phyloP scores from a whole-genome alignment of 1,284 basidiomycete genomes.

The Pseudozyma thailandica region DNA sequence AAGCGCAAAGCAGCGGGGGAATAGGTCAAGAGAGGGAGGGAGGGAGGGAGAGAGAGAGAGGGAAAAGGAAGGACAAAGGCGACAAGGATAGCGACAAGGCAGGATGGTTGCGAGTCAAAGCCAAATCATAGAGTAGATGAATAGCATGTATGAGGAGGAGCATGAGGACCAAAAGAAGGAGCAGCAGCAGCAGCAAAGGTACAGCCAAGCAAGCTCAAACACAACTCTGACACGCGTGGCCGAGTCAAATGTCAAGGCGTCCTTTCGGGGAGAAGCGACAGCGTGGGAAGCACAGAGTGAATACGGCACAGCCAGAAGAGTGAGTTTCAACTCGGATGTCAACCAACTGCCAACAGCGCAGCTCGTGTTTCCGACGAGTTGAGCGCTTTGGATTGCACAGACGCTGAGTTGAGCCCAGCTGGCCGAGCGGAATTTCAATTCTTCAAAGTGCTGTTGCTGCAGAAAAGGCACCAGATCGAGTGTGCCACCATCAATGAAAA shows the following conservation, averaged over 20 bases:
- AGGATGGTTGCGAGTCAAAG: constrained; percentile 6
- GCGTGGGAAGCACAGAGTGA: too few species aligned
- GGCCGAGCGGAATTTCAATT: not conserved
- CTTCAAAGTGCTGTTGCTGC: too few species aligned
- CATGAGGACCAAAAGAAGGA: not conserved
- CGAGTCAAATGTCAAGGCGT: constrained; percentile 1
- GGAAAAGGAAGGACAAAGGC: constrained; percentile 1
- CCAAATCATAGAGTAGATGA: constrained; percentile 2
- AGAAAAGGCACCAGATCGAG: too few species aligned
- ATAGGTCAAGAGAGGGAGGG: not conserved
- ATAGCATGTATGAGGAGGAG: constrained; percentile 1
- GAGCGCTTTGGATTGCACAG: too few species aligned
- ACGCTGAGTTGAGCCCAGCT: too few species aligned
- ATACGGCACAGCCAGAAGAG: too few species aligned
- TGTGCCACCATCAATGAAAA: too few species aligned
- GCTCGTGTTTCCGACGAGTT: too few species aligned
- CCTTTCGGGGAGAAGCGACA: too few species aligned
- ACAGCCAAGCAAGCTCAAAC: not conserved
- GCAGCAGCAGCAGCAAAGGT: not conserved
- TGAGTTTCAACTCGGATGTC: too few species aligned
- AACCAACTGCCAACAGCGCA: too few species aligned
- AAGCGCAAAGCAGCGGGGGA: not conserved
- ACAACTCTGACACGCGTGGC: constrained; percentile 7
- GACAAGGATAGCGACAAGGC: constrained; percentile 6
- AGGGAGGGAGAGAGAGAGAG: not conserved